Conservation (phyloP, 208 protist genomes). For the Leishmania tarentolae region DNA sequence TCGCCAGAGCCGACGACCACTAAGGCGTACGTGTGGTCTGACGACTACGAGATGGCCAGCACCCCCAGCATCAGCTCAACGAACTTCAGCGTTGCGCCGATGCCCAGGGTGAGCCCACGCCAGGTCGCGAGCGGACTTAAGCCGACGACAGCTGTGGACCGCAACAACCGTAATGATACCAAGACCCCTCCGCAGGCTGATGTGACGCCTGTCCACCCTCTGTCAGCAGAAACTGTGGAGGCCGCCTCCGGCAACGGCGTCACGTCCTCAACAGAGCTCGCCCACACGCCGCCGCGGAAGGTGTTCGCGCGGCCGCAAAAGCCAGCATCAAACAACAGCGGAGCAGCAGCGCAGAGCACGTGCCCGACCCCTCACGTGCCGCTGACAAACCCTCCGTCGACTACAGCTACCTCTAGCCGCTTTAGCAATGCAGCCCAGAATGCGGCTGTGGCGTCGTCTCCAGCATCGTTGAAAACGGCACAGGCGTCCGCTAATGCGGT, state of each 20-base stretch:
- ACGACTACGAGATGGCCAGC: slow-evolving; percentile 26
- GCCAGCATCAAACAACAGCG: slow-evolving; percentile 5
- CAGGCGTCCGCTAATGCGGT: too few species aligned
- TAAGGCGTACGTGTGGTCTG: slow-evolving; percentile 22
- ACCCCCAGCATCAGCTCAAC: neutral
- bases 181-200: neutral
- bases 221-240: neutral
- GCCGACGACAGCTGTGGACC: neutral
- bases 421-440: neutral
- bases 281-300: slow-evolving; percentile 16
- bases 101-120: slow-evolving; percentile 19
- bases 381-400: neutral
- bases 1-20: slow-evolving; percentile 4
- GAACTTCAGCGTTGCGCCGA: slow-evolving; percentile 13
- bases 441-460: neutral
- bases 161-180: neutral
- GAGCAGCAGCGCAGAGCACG: slow-evolving; percentile 3
- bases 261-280: slow-evolving; percentile 21
- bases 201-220: slow-evolving; percentile 8
- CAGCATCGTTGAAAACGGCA: neutral
- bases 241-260: neutral
- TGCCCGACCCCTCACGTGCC: neutral
- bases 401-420: slow-evolving; percentile 1
- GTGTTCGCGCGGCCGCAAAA: slow-evolving; percentile 2
- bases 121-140: neutral